A percentile compares a stretch with the other conserved stretches of the same genome.
Evolutionary conservation across 2,329 filamentous ascomycete species (phyloP).

Genomic region (Arthrocladium fulminans): DNA sequence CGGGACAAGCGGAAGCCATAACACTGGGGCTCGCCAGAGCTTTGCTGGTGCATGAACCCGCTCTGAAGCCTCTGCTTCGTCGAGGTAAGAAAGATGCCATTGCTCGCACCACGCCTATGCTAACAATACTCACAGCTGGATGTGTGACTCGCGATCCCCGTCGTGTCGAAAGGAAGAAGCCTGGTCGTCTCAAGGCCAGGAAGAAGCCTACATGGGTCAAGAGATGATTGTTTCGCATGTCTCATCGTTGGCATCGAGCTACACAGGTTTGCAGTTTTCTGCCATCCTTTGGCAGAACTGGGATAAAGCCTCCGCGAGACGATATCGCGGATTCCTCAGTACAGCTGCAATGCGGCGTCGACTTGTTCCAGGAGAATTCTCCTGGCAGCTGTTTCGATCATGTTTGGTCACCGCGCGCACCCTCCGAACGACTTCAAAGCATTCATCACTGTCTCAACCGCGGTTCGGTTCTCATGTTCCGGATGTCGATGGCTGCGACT

Average conservation of each 20-base stretch:
- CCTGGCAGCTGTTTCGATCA: neutral
- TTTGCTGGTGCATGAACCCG: conserved; percentile 82
- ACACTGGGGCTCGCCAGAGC: conserved; percentile 84
- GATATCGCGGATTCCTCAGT: neutral
- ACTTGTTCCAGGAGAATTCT: neutral
- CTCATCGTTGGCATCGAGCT: too few relatives aligned
- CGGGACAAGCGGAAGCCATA: conserved; percentile 90
- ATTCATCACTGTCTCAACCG: neutral
- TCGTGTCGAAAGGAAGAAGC: conserved; percentile 95
- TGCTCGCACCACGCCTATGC: conserved; percentile 2
- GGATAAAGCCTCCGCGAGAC: neutral
- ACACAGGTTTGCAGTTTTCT: neutral
- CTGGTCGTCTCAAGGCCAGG: conserved; percentile 88
- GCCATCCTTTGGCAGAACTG: neutral
- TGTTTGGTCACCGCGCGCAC: neutral
- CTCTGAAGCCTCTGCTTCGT: conserved; percentile 75
- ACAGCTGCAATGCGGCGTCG: neutral
- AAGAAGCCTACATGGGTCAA: conserved; percentile 99
- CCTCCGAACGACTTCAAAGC: neutral
- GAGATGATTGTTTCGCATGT: too few relatives aligned
- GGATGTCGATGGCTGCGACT: neutral
- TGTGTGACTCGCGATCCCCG: conserved; percentile 85
- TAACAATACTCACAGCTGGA: conserved; percentile 55
- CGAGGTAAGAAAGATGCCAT: conserved; percentile 58
- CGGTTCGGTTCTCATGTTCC: neutral